Evolutionary conservation across 2,329 filamentous ascomycete species (phyloP).

Genomic region (Chaetomium strumarium): DNA sequence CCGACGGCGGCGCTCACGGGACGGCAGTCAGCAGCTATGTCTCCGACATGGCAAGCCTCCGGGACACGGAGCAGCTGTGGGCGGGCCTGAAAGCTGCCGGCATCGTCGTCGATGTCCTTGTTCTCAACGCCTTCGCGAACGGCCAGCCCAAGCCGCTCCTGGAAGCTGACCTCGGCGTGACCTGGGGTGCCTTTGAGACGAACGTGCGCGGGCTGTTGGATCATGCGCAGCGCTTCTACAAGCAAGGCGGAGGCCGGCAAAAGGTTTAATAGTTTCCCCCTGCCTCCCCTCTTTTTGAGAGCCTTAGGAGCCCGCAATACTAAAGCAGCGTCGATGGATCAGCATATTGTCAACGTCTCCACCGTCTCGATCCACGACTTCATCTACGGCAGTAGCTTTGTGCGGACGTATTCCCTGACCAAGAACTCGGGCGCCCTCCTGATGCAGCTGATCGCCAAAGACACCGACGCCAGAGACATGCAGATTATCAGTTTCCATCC

Average conservation of each 20-base stretch:
- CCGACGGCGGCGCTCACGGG: too few species aligned
- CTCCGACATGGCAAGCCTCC: neutral
- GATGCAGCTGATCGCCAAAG: slow-evolving; percentile 36
- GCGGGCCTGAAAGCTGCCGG: slow-evolving; percentile 19
- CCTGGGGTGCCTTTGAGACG: slow-evolving; percentile 27
- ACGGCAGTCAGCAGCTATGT: too few species aligned
- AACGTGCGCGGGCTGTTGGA: slow-evolving; percentile 31
- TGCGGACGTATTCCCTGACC: slow-evolving; percentile 32
- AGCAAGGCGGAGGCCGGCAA: slow-evolving; percentile 27
- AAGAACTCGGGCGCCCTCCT: slow-evolving; percentile 34
- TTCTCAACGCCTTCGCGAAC: slow-evolving; percentile 29
- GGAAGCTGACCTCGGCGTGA: slow-evolving; percentile 17
- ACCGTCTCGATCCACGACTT: neutral
- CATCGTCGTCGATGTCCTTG: slow-evolving; percentile 30
- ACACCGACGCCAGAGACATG: slow-evolving; percentile 29
- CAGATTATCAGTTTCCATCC: slow-evolving; percentile 38
- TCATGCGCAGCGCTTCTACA: slow-evolving; percentile 30
- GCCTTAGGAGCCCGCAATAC: too few species aligned
- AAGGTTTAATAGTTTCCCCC: slow-evolving; percentile 12
- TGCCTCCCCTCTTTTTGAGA: too few species aligned
- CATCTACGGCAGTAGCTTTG: neutral
- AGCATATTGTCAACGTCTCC: neutral
- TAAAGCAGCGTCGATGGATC: too few species aligned
- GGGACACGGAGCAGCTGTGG: slow-evolving; percentile 30
- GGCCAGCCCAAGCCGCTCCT: slow-evolving; percentile 21